phyloP scores from a whole-genome alignment of 371 early-diverging fungal species.

The Smittium culicis region DNA sequence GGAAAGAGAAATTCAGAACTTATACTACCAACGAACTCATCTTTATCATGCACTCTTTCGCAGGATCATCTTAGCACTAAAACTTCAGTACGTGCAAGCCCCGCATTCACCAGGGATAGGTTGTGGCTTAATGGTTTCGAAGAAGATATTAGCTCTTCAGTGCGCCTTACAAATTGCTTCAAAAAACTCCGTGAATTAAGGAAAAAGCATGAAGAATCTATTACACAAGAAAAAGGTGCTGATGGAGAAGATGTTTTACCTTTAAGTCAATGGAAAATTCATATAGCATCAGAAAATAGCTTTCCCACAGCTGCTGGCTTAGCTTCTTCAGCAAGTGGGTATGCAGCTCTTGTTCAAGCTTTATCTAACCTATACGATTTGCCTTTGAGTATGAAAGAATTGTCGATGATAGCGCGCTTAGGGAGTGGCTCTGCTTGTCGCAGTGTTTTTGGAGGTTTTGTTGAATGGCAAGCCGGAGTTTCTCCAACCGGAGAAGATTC shows the following conservation, averaged over 20 bases:
- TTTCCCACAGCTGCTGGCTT: constrained; percentile 99
- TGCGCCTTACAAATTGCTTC: constrained; percentile 74
- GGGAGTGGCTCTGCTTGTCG: constrained; percentile 97
- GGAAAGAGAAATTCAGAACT: constrained; percentile 84
- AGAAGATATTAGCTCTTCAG: constrained; percentile 63
- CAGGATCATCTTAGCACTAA: constrained; percentile 89
- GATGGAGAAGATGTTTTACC: constrained; percentile 23
- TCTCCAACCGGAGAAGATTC: constrained; percentile 71
- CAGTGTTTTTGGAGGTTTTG: constrained; percentile 92
- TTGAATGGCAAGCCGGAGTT: constrained; percentile 87
- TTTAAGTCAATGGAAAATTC: constrained; percentile 47
- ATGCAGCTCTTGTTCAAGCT: constrained; percentile 83
- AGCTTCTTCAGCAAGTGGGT: constrained; percentile 97
- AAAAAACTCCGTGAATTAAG: constrained; percentile 65
- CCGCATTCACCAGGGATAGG: constrained; percentile 47
- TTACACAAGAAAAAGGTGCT: constrained; percentile 22
- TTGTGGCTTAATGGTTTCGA: constrained; percentile 92
- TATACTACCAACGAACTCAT: constrained; percentile 91
- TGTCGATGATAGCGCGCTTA: constrained; percentile 85
- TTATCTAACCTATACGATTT: constrained; percentile 65
- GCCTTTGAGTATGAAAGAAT: constrained; percentile 46
- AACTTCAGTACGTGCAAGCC: constrained; percentile 68
- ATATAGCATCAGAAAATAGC: constrained; percentile 89
- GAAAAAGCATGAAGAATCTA: constrained; percentile 43
- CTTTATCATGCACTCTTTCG: constrained; percentile 89